Evolutionary conservation across 768 basidiomycete species (phyloP), one percentile per base, ranked within the genome.

Genomic region (Calocybe gangraenosa): DNA sequence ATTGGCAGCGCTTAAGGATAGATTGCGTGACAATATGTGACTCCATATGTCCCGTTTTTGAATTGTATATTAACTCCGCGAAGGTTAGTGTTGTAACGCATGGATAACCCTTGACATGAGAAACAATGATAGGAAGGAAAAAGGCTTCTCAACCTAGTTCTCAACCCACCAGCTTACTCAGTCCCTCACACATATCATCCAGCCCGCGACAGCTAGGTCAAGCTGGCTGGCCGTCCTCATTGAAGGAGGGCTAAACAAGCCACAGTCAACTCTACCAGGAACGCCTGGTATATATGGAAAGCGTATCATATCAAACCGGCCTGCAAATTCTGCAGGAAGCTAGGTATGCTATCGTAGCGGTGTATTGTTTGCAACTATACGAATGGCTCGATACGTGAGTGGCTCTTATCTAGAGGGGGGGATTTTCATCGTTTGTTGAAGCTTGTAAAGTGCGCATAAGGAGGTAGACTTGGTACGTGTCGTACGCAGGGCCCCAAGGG

Each of bases 381-480:
- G 70, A 73, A 45, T 70, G 68, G 68, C 36, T 67, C 8, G 48
- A 54, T 23, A 61, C 57, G 71, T 73, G 49, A 42, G 69, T 56
- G 15, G 36, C 18, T 20, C 15, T 44, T 28, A 6, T 28, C 11
- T 28, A 6, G 6, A 28, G 5, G 5, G 25, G 11, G 6, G 25
- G 25, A 28, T 5, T 28, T 28, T 28, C 11, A 6, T 28, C 25
- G 25, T 28, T 28, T 28, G 5, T 28, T 28, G n/a, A n/a, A n/a
- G n/a, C 11, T 28, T 28, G 25, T 6, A 5, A 44, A 71, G 69
- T 21, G 31, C 64, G 13, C 42, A 52, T 21, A 47, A 60, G 22
- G 70, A 71, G 48, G 34, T 67, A 17, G 54, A 58, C n/a, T 47
- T 72, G 47, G 68, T 67, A 49, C 8, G 68, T 57, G 25, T 15